These are phyloP conservation scores for Candida vartiovaarae DNA, from an alignment of 805 yeast genomes.

Conservation along the genomic window DNA sequence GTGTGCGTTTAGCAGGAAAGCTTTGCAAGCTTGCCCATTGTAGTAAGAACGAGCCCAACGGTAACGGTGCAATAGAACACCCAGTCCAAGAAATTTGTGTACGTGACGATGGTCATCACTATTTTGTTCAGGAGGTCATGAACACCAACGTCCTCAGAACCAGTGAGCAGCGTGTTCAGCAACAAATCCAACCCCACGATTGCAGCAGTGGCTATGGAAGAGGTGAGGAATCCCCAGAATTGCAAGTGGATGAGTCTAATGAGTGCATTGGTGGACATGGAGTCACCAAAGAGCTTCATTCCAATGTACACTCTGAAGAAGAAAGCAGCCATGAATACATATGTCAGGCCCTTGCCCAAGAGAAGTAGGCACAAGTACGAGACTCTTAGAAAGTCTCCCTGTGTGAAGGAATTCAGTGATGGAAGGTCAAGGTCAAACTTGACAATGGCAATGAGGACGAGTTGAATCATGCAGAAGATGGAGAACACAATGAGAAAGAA, in stretches of 20 bases:
- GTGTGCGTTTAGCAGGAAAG: too few species aligned
- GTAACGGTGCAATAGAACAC: slow-evolving; percentile 10
- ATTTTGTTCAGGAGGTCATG: slow-evolving; percentile 1
- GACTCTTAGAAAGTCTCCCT: slow-evolving; percentile 10
- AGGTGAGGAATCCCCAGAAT: slow-evolving; percentile 16
- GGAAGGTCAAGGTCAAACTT: slow-evolving; percentile 14
- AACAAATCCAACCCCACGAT: slow-evolving; percentile 9
- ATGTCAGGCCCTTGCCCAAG: slow-evolving; percentile 13
- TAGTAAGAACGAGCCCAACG: slow-evolving; percentile 9
- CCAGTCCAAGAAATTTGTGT: slow-evolving; percentile 7
- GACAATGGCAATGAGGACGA: slow-evolving; percentile 12
- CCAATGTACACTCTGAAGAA: slow-evolving; percentile 17
- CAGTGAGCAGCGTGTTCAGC: slow-evolving; percentile 7
- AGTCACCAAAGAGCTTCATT: slow-evolving; percentile 10
- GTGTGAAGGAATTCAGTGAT: slow-evolving; percentile 3
- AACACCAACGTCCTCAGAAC: slow-evolving; percentile 2
- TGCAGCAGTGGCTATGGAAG: slow-evolving; percentile 8
- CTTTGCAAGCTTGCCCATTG: neutral
- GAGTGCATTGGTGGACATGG: slow-evolving; percentile 12
- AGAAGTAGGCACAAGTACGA: slow-evolving; percentile 9
- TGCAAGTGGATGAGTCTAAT: slow-evolving; percentile 14
- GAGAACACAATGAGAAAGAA: slow-evolving; percentile 13
- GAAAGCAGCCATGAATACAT: slow-evolving; percentile 13
- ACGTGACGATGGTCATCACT: slow-evolving; percentile 1
- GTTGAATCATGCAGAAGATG: slow-evolving; percentile 13